These are phyloP conservation scores for Lignosus rhinocerotis DNA, from an alignment of 1,284 basidiomycete species.

Conservation along the genomic window DNA sequence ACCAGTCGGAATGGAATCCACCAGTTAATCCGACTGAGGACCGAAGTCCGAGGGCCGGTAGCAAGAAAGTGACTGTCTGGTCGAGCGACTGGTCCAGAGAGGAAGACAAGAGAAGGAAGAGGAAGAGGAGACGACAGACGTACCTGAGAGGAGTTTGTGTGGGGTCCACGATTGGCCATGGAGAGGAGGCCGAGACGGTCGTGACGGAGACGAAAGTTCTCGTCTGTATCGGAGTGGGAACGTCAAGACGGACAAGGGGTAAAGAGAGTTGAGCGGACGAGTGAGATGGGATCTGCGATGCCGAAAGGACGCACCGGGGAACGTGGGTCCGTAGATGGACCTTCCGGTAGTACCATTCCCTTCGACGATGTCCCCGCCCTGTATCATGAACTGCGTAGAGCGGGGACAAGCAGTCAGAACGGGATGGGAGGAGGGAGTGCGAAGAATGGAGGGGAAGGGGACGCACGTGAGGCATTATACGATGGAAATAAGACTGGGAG, in stretches of 20 bases:
- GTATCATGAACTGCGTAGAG: conserved; percentile 36
- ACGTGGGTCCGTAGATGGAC: conserved; percentile 36
- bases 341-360: conserved; percentile 63
- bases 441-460: neutral
- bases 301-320: conserved; percentile 26
- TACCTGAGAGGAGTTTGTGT: conserved; percentile 56
- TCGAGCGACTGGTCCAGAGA: neutral
- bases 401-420: neutral
- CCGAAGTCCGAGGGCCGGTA: too few relatives aligned
- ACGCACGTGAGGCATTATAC: conserved; percentile 61
- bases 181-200: conserved; percentile 50
- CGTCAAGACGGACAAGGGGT: neutral
- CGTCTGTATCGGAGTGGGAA: conserved; percentile 30
- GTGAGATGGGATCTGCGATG: neutral
- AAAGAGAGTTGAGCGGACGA: neutral
- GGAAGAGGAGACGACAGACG: conserved; percentile 22
- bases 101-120: neutral
- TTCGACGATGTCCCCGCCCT: conserved; percentile 41
- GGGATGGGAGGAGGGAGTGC: neutral
- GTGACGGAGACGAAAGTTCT: conserved; percentile 43
- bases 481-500: conserved; percentile 73
- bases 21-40: too few relatives aligned
- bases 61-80: too few relatives aligned
- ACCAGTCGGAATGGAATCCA: too few relatives aligned
- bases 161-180: conserved; percentile 63